phyloP scores from a whole-genome alignment of 768 basidiomycete genomes.

The Serendipita sp. region DNA sequence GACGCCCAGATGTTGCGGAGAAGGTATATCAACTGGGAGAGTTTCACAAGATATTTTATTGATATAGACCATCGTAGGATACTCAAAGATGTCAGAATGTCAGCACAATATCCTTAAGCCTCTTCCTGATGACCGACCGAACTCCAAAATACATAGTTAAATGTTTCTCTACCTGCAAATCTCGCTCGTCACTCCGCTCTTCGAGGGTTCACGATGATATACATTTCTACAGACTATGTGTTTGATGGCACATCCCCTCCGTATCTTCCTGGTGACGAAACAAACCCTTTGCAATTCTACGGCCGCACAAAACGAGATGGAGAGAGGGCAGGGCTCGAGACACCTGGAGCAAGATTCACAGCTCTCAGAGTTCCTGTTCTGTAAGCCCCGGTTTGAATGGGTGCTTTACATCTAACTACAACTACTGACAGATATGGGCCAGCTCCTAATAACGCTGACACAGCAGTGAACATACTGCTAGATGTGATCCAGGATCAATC shows the following conservation, averaged over 20 bases:
- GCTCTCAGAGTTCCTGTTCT: conserved; percentile 84
- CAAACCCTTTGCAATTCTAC: conserved; percentile 82
- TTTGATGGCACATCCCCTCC: conserved; percentile 90
- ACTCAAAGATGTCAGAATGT: too few relatives aligned
- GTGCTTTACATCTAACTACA: neutral
- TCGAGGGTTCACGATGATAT: conserved; percentile 57
- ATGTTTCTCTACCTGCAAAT: conserved; percentile 55
- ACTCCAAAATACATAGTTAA: conserved; percentile 37
- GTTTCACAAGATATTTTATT: neutral
- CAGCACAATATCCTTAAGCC: too few relatives aligned
- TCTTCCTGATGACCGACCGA: neutral
- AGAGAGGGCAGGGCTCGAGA: conserved; percentile 57
- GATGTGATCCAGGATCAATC: conserved; percentile 79
- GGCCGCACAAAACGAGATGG: conserved; percentile 78
- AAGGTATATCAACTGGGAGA: conserved; percentile 34
- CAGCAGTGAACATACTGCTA: conserved; percentile 75
- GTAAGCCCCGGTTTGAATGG: conserved; percentile 27
- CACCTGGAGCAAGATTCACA: conserved; percentile 39
- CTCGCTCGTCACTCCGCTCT: conserved; percentile 52
- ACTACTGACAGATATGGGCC: conserved; percentile 58
- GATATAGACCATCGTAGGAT: conserved; percentile 46
- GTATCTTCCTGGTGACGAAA: conserved; percentile 54
- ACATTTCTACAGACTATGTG: conserved; percentile 96
- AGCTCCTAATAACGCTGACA: conserved; percentile 68
- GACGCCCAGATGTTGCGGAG: conserved; percentile 85